Evolutionary conservation across 306 rosid species (phyloP).

Genomic region (Lithocarpus polystachyus): DNA sequence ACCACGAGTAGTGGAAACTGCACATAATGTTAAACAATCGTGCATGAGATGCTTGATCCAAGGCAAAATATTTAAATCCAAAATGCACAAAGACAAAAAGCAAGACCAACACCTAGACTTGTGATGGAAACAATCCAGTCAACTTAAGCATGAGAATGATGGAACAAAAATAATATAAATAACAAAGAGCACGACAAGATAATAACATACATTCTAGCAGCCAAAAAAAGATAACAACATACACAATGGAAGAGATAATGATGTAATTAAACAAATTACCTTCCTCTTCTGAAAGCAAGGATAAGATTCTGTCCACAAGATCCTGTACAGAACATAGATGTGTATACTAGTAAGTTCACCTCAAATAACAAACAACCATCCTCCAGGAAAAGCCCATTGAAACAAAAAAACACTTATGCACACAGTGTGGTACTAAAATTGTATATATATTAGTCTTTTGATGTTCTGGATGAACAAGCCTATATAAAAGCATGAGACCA

Average conservation of each 20-base stretch:
- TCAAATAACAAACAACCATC: not conserved
- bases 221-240: not conserved
- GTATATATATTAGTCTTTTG: not conserved
- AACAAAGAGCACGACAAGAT: not conserved
- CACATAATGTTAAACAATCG: not conserved
- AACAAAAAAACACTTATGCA: not conserved
- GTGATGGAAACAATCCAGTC: not conserved
- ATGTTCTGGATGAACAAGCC: not conserved
- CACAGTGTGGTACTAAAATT: not conserved
- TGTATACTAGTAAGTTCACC: not conserved
- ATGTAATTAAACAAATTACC: not conserved
- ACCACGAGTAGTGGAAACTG: not conserved
- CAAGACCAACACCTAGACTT: not conserved
- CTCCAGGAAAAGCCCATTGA: not conserved
- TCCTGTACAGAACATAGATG: not conserved
- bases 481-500: not conserved
- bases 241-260: not conserved
- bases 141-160: not conserved
- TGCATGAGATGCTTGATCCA: not conserved
- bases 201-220: not conserved
- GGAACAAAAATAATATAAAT: not conserved
- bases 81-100: not conserved
- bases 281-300: not conserved
- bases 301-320: constrained; percentile 1
- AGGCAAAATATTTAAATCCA: not conserved